Percentiles rank a stretch among this genome's conserved stretches.
Evolutionary conservation across 2,329 filamentous ascomycete species (phyloP).

Genomic region (Fusarium sp.): DNA sequence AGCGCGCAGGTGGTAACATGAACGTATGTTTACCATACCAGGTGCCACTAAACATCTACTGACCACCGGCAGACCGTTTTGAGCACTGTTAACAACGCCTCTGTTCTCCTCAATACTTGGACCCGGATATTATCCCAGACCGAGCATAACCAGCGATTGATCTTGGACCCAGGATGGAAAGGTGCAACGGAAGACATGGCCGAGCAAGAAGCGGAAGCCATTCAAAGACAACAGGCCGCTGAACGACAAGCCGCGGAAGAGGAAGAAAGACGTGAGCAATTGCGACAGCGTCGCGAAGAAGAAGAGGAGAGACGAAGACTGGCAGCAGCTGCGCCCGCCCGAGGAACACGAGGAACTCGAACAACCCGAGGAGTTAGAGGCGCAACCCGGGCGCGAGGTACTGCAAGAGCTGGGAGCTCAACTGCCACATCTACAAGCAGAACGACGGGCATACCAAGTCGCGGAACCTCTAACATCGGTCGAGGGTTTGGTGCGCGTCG

Average conservation of each 20-base stretch:
- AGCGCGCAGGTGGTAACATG: constrained; percentile 82
- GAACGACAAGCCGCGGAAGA: constrained; percentile 83
- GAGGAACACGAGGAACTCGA: constrained; percentile 50
- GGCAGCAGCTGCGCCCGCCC: constrained; percentile 43
- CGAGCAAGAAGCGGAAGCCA: constrained; percentile 85
- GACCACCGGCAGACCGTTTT: constrained; percentile 72
- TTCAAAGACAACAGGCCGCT: constrained; percentile 78
- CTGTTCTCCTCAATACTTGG: constrained; percentile 92
- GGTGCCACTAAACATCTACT: constrained; percentile 15
- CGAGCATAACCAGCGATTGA: constrained; percentile 93
- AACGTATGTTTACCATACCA: constrained; percentile 58
- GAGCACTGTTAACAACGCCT: constrained; percentile 86
- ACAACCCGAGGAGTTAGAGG: constrained; percentile 53
- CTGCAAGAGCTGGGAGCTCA: constrained; percentile 42
- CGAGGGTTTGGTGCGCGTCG: constrained; percentile 51
- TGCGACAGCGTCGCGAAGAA: constrained; percentile 71
- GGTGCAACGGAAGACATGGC: constrained; percentile 86
- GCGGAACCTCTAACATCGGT: constrained; percentile 51
- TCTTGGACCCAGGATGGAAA: constrained; percentile 89
- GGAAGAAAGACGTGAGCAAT: constrained; percentile 79
- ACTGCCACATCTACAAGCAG: constrained; percentile 46
- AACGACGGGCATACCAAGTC: constrained; percentile 46
- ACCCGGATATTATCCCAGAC: constrained; percentile 95
- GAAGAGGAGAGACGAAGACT: constrained; percentile 59
- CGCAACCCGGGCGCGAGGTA: constrained; percentile 42